Base-by-base conservation (phyloP, 2,329 filamentous ascomycete species). In the Rhexocercosporidium sp. region DNA sequence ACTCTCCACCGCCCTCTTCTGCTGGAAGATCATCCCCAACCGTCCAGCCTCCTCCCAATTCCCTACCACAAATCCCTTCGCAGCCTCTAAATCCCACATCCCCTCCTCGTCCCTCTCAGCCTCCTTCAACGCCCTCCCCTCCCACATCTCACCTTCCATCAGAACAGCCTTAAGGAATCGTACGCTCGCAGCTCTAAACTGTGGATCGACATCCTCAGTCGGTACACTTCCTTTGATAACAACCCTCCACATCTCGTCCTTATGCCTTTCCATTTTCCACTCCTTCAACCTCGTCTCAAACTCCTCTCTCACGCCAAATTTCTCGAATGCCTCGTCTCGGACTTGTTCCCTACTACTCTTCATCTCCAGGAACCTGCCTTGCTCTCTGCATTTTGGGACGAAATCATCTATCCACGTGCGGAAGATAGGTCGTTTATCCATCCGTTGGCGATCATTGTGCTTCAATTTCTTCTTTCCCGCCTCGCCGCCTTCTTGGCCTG, bases 401-500 rank as follows among this genome's bases (percentile, higher is more conserved):
- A 87, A 93, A 5, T 89, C 85, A 1, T 89, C 82, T 4, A 90
- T 76, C 84, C 90, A 94, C 6, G 77, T 75, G 1, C 80, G 79
- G 74, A 88, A 93, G 31, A 88, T 81, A 0, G 84, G 82, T 0
- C 91, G 84, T 47, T 82, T 80, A 0, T 71, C 76, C 78, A 88
- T 81, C 2, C 88, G 84, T 25, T 83, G 81, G 1, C 87, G 82
- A 70, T 92, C 89, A 64, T 86, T 87, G 25, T 81, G 71, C 41
- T 83, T 86, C 66, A 85, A 75, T 49, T 75, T 79, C 62, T 76
- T 75, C 69, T 74, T 76, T 1, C 71, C 72, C 8, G n/a, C 70
- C 70, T 79, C 79, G 3, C 75, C 74, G 8, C 77, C 77, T 46
- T 75, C 74, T 56, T 74, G 70, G 1, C 65, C 75, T 4, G n/a